phyloP scores from a whole-genome alignment of 2,329 filamentous ascomycete genomes.

The Aspergillus ibericus region DNA sequence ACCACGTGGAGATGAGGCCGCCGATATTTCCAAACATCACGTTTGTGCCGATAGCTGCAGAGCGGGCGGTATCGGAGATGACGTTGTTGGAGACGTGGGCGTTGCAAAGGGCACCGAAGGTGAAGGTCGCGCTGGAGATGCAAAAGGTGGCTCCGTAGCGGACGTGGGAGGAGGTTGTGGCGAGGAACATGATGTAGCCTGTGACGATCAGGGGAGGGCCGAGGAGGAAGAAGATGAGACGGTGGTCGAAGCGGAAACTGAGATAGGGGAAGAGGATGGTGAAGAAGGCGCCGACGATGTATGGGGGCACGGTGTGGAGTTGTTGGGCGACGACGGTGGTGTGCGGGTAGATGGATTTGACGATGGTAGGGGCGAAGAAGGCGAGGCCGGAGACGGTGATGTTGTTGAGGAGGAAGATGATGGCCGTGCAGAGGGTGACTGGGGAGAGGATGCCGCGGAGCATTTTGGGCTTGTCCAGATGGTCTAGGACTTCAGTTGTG shows the following conservation, averaged over 20 bases:
- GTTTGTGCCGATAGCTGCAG: constrained; percentile 64
- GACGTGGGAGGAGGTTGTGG: constrained; percentile 51
- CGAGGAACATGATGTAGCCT: constrained; percentile 71
- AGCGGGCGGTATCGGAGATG: constrained; percentile 67
- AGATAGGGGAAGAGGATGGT: constrained; percentile 62
- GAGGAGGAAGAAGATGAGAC: constrained; percentile 61
- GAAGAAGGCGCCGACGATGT: constrained; percentile 67
- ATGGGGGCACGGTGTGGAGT: constrained; percentile 69
- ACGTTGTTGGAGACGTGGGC: constrained; percentile 70
- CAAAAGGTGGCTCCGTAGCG: constrained; percentile 72
- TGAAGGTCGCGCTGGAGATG: constrained; percentile 64
- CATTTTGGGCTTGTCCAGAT: constrained; percentile 60
- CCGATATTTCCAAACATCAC: constrained; percentile 76
- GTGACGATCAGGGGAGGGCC: constrained; percentile 65
- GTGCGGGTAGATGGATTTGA: constrained; percentile 65
- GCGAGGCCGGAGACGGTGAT: constrained; percentile 70
- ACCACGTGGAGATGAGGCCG: constrained; percentile 66
- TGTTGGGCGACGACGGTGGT: constrained; percentile 62
- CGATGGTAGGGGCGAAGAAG: constrained; percentile 71
- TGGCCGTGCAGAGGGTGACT: constrained; percentile 56
- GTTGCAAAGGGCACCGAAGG: constrained; percentile 64
- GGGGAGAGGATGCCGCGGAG: constrained; percentile 64
- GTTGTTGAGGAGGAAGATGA: constrained; percentile 66
- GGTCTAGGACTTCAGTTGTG: constrained; percentile 63
- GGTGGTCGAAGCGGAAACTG: constrained; percentile 60